These are phyloP conservation scores for Themeda triandra DNA, from an alignment of 176 grass and related monocot species.

Conservation along the genomic window DNA sequence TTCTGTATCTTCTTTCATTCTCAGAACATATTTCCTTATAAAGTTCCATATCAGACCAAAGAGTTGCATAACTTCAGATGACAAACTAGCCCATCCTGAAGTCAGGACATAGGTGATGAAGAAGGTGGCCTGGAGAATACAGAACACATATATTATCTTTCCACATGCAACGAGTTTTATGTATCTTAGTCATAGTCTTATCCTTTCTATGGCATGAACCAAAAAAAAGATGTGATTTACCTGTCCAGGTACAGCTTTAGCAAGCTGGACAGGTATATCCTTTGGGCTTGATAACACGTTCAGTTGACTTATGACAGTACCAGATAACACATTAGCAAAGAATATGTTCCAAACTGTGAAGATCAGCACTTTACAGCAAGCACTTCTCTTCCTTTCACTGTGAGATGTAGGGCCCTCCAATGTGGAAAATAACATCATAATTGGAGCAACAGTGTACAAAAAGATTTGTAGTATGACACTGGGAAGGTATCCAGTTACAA, in stretches of 20 bases:
- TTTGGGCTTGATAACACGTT: slow-evolving; percentile 73
- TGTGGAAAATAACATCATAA: slow-evolving; percentile 91
- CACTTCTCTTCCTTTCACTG: slow-evolving; percentile 94
- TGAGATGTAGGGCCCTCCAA: slow-evolving; percentile 89
- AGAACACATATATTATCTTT: not conserved
- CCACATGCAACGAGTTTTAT: not conserved
- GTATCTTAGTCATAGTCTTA: not conserved
- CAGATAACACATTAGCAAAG: slow-evolving; percentile 88
- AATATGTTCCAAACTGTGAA: slow-evolving; percentile 96
- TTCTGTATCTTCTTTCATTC: slow-evolving; percentile 59
- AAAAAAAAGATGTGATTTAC: slow-evolving; percentile 33
- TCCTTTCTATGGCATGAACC: not conserved
- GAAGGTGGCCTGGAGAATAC: slow-evolving; percentile 78
- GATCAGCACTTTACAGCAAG: slow-evolving; percentile 86
- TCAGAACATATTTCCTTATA: slow-evolving; percentile 70
- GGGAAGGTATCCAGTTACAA: slow-evolving; percentile 95
- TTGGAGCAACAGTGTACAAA: slow-evolving; percentile 66
- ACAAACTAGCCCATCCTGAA: slow-evolving; percentile 96
- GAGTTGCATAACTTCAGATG: slow-evolving; percentile 82
- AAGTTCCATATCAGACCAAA: slow-evolving; percentile 77
- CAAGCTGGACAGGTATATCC: slow-evolving; percentile 70
- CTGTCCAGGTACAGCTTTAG: slow-evolving; percentile 85
- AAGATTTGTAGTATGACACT: slow-evolving; percentile 83
- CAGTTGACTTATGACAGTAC: slow-evolving; percentile 79
- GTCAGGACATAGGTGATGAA: slow-evolving; percentile 99